These are phyloP conservation scores for Lathyrus oleraceus DNA, from an alignment of 306 rosid genomes.

Conservation along the genomic window DNA sequence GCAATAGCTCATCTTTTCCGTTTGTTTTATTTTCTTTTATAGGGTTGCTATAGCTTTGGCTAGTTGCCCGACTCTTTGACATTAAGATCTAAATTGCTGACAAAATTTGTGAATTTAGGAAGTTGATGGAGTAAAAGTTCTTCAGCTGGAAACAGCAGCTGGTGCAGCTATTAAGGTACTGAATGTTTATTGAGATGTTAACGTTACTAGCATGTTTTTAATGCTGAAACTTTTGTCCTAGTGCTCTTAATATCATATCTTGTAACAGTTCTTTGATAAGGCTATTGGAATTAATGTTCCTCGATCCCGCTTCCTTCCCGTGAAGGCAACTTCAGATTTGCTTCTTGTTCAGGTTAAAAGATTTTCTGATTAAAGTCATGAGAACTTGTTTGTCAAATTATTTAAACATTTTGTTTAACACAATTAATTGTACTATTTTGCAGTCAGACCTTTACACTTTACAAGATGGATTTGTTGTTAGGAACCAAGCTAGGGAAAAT, in stretches of 20 bases:
- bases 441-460: constrained; percentile 93
- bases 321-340: constrained; percentile 97
- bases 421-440: constrained; percentile 22
- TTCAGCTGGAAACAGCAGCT: constrained; percentile 99
- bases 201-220: constrained; percentile 48
- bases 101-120: constrained; percentile 55
- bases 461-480: constrained; percentile 66
- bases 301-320: constrained; percentile 96
- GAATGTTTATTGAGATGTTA: constrained; percentile 26
- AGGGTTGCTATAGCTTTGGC: constrained; percentile 2
- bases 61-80: constrained; percentile 20
- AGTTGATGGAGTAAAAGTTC: constrained; percentile 93
- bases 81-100: constrained; percentile 34
- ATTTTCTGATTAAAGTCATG: constrained; percentile 23
- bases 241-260: constrained; percentile 20
- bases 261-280: constrained; percentile 74
- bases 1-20: background rate
- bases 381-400: constrained; percentile 19
- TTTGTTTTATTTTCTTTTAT: background rate
- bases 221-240: constrained; percentile 11
- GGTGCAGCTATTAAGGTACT: constrained; percentile 97
- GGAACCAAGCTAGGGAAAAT: constrained; percentile 67
- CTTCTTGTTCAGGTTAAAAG: constrained; percentile 89
- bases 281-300: constrained; percentile 94
- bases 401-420: constrained; percentile 24